Evolutionary conservation across 2,329 filamentous ascomycete genomes (phyloP).

Genomic region (Aspergillus spinulosporus): DNA sequence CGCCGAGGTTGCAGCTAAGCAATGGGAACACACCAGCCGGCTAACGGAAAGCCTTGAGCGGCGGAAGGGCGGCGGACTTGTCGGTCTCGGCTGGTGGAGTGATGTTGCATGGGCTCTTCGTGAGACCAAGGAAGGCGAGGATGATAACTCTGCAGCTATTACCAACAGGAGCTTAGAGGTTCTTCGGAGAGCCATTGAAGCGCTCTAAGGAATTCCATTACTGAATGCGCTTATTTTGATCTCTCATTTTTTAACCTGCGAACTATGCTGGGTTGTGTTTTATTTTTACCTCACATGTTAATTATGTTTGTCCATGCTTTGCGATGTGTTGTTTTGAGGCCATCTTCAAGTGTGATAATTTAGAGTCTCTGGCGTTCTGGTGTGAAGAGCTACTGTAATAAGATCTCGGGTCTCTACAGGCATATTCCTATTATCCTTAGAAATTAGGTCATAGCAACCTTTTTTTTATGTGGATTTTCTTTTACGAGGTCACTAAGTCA

Average conservation of each 20-base stretch:
- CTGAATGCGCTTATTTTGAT: constrained; percentile 1
- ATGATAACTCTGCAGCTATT: constrained; percentile 36
- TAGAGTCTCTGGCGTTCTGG: not conserved
- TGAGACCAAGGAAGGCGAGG: constrained; percentile 42
- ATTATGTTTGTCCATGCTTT: too few relatives aligned
- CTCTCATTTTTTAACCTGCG: not conserved
- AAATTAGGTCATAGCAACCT: not conserved
- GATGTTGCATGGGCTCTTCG: constrained; percentile 78
- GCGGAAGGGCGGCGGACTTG: constrained; percentile 74
- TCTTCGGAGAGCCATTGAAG: constrained; percentile 57
- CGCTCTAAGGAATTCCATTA: constrained; percentile 41
- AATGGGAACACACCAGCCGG: constrained; percentile 93
- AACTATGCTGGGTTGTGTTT: not conserved
- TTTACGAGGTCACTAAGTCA: not conserved
- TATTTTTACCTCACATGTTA: too few relatives aligned
- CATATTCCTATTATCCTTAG: not conserved
- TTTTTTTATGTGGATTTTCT: not conserved
- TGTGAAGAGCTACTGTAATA: not conserved
- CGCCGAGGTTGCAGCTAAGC: constrained; percentile 82
- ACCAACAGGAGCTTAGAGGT: constrained; percentile 57
- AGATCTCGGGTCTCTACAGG: not conserved
- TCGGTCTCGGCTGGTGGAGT: constrained; percentile 82
- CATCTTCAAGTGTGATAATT: not conserved
- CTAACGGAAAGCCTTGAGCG: constrained; percentile 85
- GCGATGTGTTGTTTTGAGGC: too few relatives aligned